Evolutionary conservation across 352 stramenopile genomes (phyloP).

Genomic region (Ochromonadaceae sp.): DNA sequence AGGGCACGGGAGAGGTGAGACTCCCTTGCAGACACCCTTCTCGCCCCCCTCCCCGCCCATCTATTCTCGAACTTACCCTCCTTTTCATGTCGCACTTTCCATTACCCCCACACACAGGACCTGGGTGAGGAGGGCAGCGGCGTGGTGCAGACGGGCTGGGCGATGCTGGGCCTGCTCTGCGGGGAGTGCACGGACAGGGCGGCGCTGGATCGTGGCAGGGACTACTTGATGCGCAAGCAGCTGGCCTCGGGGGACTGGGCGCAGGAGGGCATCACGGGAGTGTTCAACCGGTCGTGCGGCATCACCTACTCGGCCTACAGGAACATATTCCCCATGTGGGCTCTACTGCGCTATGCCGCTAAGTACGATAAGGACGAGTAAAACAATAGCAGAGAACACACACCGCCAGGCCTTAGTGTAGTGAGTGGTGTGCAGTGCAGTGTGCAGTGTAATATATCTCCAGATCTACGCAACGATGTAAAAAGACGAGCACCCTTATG

Average conservation of each 20-base stretch:
- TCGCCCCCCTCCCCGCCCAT: too few species aligned
- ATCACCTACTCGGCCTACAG: conserved; percentile 79
- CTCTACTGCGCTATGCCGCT: conserved; percentile 46
- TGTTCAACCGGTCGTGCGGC: conserved; percentile 72
- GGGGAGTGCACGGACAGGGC: conserved; percentile 43
- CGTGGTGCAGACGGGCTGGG: conserved; percentile 68
- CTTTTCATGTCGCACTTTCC: too few species aligned
- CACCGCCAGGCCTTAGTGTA: too few species aligned
- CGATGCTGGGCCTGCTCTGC: conserved; percentile 53
- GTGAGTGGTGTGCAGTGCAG: too few species aligned
- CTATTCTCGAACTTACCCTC: too few species aligned
- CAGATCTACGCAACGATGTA: too few species aligned
- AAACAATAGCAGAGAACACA: too few species aligned
- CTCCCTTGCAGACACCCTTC: not conserved
- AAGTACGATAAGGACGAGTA: conserved; percentile 28
- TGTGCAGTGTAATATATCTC: too few species aligned
- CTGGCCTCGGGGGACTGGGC: conserved; percentile 56
- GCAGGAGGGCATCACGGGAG: conserved; percentile 67
- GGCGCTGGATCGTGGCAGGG: conserved; percentile 40
- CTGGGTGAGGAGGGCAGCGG: conserved; percentile 42
- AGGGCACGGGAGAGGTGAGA: conserved; percentile 35
- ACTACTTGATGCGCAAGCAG: conserved; percentile 57
- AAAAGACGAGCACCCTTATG: too few species aligned
- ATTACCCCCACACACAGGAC: too few species aligned
- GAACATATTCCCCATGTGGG: conserved; percentile 77